Percentiles rank a stretch among this genome's conserved stretches.
These are phyloP conservation scores for Beauveria rudraprayagi DNA, from an alignment of 2,329 filamentous ascomycete genomes.

Conservation along the genomic window DNA sequence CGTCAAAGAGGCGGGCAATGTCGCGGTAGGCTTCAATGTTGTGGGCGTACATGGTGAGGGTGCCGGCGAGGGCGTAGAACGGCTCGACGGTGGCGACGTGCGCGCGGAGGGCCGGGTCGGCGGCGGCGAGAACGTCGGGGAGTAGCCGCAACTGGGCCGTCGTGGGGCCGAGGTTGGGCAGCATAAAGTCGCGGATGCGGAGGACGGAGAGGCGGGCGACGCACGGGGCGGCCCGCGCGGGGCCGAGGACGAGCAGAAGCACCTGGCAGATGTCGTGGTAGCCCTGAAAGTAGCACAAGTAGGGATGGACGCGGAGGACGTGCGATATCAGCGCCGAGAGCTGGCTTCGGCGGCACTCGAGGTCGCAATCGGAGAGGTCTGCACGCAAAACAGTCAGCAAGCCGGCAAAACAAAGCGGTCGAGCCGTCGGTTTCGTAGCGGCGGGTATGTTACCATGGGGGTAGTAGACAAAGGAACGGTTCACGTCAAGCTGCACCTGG, in stretches of 20 bases:
- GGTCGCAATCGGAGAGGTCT: constrained; percentile 63
- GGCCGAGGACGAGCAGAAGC: constrained; percentile 73
- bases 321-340: constrained; percentile 73
- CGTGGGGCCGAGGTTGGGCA: constrained; percentile 75
- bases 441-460: constrained; percentile 55
- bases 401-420: no score
- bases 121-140: constrained; percentile 66
- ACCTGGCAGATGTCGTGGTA: constrained; percentile 99
- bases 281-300: constrained; percentile 93
- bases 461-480: constrained; percentile 97
- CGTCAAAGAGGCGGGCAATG: constrained; percentile 88
- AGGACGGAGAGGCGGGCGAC: constrained; percentile 79
- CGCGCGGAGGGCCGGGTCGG: constrained; percentile 61
- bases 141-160: constrained; percentile 80
- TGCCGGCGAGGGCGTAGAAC: constrained; percentile 89
- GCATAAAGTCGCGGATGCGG: constrained; percentile 95
- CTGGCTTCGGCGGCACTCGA: constrained; percentile 63
- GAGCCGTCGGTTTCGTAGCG: no score
- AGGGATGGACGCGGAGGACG: constrained; percentile 71
- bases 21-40: constrained; percentile 85
- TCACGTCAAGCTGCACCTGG: constrained; percentile 85
- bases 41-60: constrained; percentile 92
- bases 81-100: constrained; percentile 76
- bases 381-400: background rate
- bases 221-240: constrained; percentile 49